A percentile compares a stretch with the other conserved stretches of the same genome.
Conservation (phyloP, 768 basidiomycete species). For the Peribolospora baueri region DNA sequence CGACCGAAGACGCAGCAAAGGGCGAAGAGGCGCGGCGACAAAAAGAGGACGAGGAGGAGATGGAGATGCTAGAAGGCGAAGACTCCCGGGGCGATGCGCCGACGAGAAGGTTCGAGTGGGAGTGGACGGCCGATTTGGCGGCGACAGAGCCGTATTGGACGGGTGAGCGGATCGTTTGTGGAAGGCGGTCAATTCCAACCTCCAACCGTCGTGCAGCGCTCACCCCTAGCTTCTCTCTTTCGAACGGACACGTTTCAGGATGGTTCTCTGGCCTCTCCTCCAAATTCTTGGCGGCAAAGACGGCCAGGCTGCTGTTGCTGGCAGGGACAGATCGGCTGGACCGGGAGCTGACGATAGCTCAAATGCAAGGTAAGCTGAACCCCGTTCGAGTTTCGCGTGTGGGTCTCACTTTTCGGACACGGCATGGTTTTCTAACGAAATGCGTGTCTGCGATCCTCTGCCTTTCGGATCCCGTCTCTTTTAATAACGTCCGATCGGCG, state of each 20-base stretch:
- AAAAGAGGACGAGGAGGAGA: no score
- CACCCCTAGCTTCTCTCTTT: not conserved
- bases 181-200: slow-evolving; percentile 11
- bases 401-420: not conserved
- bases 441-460: not conserved
- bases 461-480: not conserved
- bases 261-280: slow-evolving; percentile 72
- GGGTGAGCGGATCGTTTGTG: slow-evolving; percentile 25
- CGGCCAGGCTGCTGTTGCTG: slow-evolving; percentile 65
- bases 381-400: not conserved
- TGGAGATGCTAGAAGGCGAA: no score
- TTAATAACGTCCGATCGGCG: not conserved
- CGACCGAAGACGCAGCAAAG: no score
- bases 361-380: slow-evolving; percentile 47
- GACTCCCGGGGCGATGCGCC: slow-evolving; percentile 1
- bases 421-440: not conserved
- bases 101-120: slow-evolving; percentile 25
- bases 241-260: slow-evolving; percentile 25
- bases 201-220: not conserved
- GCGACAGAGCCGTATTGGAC: slow-evolving; percentile 76
- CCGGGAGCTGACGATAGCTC: slow-evolving; percentile 78
- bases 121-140: slow-evolving; percentile 64
- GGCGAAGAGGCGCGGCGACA: no score
- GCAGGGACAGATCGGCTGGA: slow-evolving; percentile 87
- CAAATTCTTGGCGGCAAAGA: slow-evolving; percentile 49